A percentile compares a stretch with the other conserved stretches of the same genome.
phyloP scores from a whole-genome alignment of 2,329 filamentous ascomycete genomes.

The Aspergillus versicolor region DNA sequence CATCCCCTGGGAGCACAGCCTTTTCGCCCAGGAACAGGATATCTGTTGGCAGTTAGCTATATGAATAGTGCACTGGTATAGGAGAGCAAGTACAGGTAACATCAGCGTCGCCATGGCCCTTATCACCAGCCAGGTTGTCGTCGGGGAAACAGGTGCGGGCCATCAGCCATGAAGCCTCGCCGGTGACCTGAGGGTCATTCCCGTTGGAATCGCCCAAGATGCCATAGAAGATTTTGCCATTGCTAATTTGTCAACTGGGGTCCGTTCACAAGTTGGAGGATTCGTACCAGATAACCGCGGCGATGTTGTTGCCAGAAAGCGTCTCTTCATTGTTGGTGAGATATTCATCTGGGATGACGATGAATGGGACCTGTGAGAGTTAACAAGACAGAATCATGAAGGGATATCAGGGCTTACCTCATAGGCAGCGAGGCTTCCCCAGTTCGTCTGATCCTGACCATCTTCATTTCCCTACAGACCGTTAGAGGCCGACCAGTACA shows the following conservation, averaged over 20 bases:
- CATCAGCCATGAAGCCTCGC: slow-evolving; percentile 37
- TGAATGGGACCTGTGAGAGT: slow-evolving; percentile 22
- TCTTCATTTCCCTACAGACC: slow-evolving; percentile 27
- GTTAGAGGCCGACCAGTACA: background rate
- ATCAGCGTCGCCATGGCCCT: slow-evolving; percentile 26
- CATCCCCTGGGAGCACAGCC: slow-evolving; percentile 25
- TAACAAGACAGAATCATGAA: background rate
- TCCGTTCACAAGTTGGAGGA: background rate
- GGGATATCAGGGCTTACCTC: background rate
- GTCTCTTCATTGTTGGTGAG: slow-evolving; percentile 16
- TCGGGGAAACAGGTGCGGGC: slow-evolving; percentile 33
- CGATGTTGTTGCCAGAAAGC: slow-evolving; percentile 30
- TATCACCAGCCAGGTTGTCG: slow-evolving; percentile 27
- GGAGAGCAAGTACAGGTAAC: slow-evolving; percentile 27
- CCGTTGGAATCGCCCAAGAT: slow-evolving; percentile 33
- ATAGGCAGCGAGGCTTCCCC: slow-evolving; percentile 31
- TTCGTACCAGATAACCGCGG: slow-evolving; percentile 30
- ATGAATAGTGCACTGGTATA: background rate
- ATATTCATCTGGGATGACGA: slow-evolving; percentile 33
- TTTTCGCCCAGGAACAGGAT: slow-evolving; percentile 32
- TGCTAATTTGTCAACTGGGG: slow-evolving; percentile 13
- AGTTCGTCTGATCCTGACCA: slow-evolving; percentile 27
- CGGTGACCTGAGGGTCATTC: slow-evolving; percentile 29
- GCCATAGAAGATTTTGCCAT: slow-evolving; percentile 35
- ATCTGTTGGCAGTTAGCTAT: slow-evolving; percentile 17